Evolutionary conservation across 306 rosid species (phyloP).

Genomic region (Begonia fuchsioides): DNA sequence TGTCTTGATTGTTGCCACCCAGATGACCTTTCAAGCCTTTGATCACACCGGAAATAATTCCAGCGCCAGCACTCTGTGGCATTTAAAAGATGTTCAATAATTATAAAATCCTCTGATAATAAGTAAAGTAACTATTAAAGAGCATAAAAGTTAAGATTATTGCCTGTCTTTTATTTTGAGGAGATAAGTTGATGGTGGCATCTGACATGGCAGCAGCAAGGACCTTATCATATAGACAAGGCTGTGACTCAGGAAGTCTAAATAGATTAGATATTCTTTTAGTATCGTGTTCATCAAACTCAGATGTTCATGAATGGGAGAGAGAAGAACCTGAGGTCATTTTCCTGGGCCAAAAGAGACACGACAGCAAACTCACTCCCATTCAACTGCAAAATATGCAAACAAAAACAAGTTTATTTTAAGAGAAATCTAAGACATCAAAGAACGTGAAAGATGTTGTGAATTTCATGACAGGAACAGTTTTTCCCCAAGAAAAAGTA

Average conservation of each 20-base stretch:
- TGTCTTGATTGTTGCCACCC: conserved; percentile 16
- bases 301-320: conserved; percentile 9
- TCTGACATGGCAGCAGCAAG: conserved; percentile 35
- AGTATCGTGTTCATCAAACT: not conserved
- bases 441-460: not conserved
- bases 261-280: conserved; percentile 2
- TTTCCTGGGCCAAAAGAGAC: conserved; percentile 42
- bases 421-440: too few species aligned
- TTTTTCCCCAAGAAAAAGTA: not conserved
- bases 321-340: conserved; percentile 48
- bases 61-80: conserved; percentile 27
- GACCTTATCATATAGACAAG: conserved; percentile 68
- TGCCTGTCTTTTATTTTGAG: conserved; percentile 49
- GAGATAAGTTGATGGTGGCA: conserved; percentile 23
- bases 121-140: not conserved
- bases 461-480: not conserved
- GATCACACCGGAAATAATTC: conserved; percentile 27
- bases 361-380: conserved; percentile 53
- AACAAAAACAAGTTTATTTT: not conserved
- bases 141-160: conserved; percentile 14
- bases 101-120: conserved; percentile 6
- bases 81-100: conserved; percentile 7
- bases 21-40: conserved; percentile 29
- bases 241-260: conserved; percentile 56
- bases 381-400: conserved; percentile 40